Conservation (phyloP, 1,139 yeast genomes). For the Blastobotrys raffinosifermentans region DNA sequence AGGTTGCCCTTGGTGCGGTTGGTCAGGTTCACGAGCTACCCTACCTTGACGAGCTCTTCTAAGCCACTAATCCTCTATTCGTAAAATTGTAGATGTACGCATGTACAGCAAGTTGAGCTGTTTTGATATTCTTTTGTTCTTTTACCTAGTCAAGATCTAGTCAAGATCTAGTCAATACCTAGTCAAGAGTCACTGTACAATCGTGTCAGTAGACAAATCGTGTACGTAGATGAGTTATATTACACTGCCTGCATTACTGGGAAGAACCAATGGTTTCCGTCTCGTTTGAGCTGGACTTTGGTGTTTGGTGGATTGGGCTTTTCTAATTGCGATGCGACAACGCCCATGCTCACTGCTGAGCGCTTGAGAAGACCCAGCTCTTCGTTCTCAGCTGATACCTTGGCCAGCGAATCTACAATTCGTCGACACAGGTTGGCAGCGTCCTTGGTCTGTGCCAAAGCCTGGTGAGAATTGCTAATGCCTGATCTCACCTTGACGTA, state of each 20-base stretch:
- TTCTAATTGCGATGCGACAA: constrained; percentile 21
- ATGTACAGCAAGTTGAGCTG: too few species aligned
- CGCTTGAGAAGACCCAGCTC: constrained; percentile 30
- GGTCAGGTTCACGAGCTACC: constrained; percentile 90
- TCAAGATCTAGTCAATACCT: too few species aligned
- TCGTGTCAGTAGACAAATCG: too few species aligned
- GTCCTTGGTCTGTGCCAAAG: constrained; percentile 8
- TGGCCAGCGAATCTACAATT: constrained; percentile 19
- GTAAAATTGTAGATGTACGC: too few species aligned
- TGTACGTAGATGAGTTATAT: too few species aligned
- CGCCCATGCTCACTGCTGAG: constrained; percentile 28
- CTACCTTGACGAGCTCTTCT: constrained; percentile 76
- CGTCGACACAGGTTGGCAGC: constrained; percentile 17
- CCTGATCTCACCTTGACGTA: constrained; percentile 8
- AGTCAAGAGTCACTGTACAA: too few species aligned
- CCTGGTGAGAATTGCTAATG: neutral
- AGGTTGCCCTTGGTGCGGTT: constrained; percentile 81
- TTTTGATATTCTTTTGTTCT: too few species aligned
- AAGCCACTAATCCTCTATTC: constrained; percentile 14
- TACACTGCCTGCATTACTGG: too few species aligned
- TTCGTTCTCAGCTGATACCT: constrained; percentile 17
- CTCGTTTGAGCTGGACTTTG: constrained; percentile 14
- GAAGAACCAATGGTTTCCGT: constrained; percentile 31
- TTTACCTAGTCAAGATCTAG: too few species aligned
- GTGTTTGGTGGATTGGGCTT: constrained; percentile 11